Evolutionary conservation across 2,329 filamentous ascomycete genomes (phyloP).

Genomic region (Blastomyces gilchristii): DNA sequence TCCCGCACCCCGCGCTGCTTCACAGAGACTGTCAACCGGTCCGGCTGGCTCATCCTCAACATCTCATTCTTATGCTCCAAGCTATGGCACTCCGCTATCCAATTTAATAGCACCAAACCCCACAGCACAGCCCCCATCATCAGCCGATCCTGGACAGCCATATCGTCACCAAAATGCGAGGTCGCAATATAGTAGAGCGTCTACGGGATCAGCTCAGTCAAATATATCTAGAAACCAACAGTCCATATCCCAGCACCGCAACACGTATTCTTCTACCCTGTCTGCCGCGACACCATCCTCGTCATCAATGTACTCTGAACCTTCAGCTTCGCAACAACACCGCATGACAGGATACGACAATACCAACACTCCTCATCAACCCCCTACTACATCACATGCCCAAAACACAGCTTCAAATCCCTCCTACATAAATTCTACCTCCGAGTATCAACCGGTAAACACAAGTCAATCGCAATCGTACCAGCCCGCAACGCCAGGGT

Average conservation of each 20-base stretch:
- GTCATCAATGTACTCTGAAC: neutral
- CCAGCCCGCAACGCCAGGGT: conserved; percentile 25
- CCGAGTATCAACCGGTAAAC: neutral
- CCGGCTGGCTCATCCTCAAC: conserved; percentile 1
- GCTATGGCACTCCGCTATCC: neutral
- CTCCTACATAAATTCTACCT: neutral
- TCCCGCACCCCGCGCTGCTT: neutral
- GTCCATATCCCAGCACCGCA: neutral
- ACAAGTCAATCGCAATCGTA: conserved; percentile 1
- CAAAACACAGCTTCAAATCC: neutral
- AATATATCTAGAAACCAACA: neutral
- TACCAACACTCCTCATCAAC: neutral
- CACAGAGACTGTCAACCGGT: conserved; percentile 5
- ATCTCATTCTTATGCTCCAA: conserved; percentile 1
- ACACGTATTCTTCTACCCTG: neutral
- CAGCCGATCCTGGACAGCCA: neutral
- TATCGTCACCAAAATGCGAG: conserved; percentile 1
- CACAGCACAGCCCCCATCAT: neutral
- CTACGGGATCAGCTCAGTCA: conserved; percentile 6
- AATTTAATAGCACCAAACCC: neutral
- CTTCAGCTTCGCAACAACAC: neutral
- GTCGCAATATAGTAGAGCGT: conserved; percentile 8
- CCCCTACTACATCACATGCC: neutral
- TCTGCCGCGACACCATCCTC: neutral
- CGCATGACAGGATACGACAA: neutral